Conservation (phyloP, 441 rosid species). For the Euphorbia celastroides region DNA sequence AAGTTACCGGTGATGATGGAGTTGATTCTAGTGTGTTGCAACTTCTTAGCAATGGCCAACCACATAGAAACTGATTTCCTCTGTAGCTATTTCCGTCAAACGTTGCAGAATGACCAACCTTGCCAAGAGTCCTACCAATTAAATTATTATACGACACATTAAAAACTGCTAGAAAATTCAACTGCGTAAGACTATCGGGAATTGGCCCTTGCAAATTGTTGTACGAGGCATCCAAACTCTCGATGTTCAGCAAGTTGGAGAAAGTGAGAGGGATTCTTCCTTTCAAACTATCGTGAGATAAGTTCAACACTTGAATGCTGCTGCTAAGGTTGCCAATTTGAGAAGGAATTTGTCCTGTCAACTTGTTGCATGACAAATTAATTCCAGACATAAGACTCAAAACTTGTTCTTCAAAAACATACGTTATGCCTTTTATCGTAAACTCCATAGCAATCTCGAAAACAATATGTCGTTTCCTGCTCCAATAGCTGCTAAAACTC, state of each 20-base stretch:
- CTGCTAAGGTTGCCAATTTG: neutral
- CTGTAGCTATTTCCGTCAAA: neutral
- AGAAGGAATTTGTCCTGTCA: neutral
- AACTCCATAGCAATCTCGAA: neutral
- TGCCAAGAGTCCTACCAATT: neutral
- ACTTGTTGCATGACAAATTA: neutral
- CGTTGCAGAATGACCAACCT: neutral
- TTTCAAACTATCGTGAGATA: no score
- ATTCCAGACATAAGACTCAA: neutral
- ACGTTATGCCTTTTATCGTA: neutral
- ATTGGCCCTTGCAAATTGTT: neutral
- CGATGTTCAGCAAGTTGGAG: no score
- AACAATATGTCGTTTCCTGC: neutral
- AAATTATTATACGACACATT: neutral
- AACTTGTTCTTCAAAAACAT: neutral
- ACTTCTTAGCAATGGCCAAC: slow-evolving; percentile 15
- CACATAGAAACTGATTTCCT: slow-evolving; percentile 4
- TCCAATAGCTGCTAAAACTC: neutral
- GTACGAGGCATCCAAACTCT: neutral
- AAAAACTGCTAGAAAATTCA: neutral
- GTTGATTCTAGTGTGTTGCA: neutral
- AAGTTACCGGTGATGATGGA: neutral
- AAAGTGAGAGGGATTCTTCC: no score
- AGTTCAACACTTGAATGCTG: neutral
- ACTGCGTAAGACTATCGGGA: neutral